Evolutionary conservation across 1,139 yeast species (phyloP).

Genomic region (Yamadazyma oceani): DNA sequence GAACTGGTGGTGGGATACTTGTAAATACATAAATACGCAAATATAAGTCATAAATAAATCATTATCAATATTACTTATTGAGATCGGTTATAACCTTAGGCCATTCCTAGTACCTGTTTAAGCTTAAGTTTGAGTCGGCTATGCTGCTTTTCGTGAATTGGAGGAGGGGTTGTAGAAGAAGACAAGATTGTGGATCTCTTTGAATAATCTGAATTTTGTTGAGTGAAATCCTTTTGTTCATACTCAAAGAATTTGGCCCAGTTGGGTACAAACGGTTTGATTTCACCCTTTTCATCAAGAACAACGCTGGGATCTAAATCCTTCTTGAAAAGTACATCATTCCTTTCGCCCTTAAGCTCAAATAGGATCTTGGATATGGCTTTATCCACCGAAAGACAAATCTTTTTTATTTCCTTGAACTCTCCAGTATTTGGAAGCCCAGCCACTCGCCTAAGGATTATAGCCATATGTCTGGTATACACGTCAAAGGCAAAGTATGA

Average conservation of each 20-base stretch:
- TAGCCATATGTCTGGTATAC: constrained; percentile 5
- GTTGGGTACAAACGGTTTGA: constrained; percentile 5
- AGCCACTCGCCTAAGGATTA: constrained; percentile 4
- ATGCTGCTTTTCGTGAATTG: not conserved
- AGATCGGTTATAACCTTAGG: too few relatives aligned
- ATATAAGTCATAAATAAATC: too few relatives aligned
- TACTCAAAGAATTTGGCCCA: constrained; percentile 10
- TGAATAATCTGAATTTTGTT: constrained; percentile 9
- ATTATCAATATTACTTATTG: too few relatives aligned
- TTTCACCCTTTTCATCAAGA: not conserved
- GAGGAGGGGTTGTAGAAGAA: not conserved
- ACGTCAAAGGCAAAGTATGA: constrained; percentile 13
- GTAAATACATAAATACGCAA: constrained; percentile 1
- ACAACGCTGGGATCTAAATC: too few relatives aligned
- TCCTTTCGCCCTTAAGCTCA: too few relatives aligned
- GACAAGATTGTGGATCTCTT: not conserved
- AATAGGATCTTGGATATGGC: not conserved
- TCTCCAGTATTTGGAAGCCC: not conserved
- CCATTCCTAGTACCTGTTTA: constrained; percentile 5
- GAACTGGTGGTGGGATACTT: not conserved
- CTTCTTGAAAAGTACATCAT: too few relatives aligned
- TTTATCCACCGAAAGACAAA: constrained; percentile 3
- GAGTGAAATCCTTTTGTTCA: constrained; percentile 3
- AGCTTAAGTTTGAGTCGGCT: constrained; percentile 3
- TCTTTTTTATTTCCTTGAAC: not conserved